Conservation (phyloP, 202 grass and related monocot species). For the Setaria viridis region DNA sequence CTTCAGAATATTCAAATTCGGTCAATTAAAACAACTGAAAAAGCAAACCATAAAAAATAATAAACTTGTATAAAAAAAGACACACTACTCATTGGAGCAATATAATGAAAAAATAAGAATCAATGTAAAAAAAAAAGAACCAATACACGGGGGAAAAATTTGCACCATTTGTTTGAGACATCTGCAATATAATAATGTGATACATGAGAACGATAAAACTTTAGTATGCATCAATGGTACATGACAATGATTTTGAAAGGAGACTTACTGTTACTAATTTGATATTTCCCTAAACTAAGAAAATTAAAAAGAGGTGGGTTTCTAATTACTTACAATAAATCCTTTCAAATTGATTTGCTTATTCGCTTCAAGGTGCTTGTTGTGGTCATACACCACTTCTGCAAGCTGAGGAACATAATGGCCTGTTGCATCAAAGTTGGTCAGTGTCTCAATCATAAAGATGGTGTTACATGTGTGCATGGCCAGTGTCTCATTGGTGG, state of each 20-base stretch:
- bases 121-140: not conserved
- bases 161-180: not conserved
- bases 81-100: not conserved
- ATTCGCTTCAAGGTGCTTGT: slow-evolving; percentile 55
- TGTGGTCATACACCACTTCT: slow-evolving; percentile 75
- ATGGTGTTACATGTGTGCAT: slow-evolving; percentile 22
- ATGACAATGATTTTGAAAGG: not conserved
- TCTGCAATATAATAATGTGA: not conserved
- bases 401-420: slow-evolving; percentile 93
- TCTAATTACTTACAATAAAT: slow-evolving; percentile 66
- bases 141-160: not conserved
- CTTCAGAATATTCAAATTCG: not conserved
- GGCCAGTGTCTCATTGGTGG: not conserved
- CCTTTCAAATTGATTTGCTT: slow-evolving; percentile 76
- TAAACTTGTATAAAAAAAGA: not conserved
- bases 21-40: not conserved
- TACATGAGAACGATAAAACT: not conserved
- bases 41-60: not conserved
- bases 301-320: not conserved
- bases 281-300: not conserved
- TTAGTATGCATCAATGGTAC: not conserved
- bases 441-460: slow-evolving; percentile 18
- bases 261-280: not conserved
- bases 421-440: slow-evolving; percentile 57
- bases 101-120: not conserved